phyloP scores from a whole-genome alignment of 371 early-diverging fungal genomes.

The Entomophthora muscae region DNA sequence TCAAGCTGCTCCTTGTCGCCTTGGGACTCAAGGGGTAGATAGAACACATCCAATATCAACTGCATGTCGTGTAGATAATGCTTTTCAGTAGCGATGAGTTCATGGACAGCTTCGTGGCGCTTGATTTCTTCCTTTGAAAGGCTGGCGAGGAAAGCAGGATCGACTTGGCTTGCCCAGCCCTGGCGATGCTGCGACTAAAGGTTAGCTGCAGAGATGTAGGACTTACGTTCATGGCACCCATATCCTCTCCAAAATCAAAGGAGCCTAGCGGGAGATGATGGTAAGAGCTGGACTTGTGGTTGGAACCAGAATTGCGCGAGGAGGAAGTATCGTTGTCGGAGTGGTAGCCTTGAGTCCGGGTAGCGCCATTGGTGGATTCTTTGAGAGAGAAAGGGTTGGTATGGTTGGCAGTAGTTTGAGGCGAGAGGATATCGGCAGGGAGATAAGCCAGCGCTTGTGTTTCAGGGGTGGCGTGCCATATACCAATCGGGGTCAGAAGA shows the following conservation, averaged over 20 bases:
- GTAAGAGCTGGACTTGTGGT: neutral
- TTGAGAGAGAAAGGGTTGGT: neutral
- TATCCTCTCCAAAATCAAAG: neutral
- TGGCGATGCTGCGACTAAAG: neutral
- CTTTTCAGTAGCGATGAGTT: slow-evolving; percentile 69
- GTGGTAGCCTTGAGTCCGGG: neutral
- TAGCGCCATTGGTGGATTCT: neutral
- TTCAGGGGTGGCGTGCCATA: slow-evolving; percentile 5
- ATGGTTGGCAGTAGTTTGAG: neutral
- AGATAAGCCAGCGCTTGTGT: neutral
- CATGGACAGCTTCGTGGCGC: slow-evolving; percentile 77
- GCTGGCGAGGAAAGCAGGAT: neutral
- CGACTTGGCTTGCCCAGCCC: neutral
- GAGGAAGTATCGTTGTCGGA: neutral
- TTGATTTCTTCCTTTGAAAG: slow-evolving; percentile 31
- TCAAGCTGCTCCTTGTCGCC: slow-evolving; percentile 12
- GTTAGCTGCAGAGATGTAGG: neutral
- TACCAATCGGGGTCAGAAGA: neutral
- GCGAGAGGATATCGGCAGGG: neutral
- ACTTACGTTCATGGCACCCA: slow-evolving; percentile 4
- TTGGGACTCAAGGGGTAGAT: slow-evolving; percentile 19
- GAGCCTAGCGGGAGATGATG: neutral
- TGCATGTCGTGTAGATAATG: slow-evolving; percentile 66
- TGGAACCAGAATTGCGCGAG: neutral
- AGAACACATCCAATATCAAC: slow-evolving; percentile 52